These are phyloP conservation scores for Mortierella claussenii DNA, from an alignment of 192 early-diverging fungal genomes.

Conservation along the genomic window DNA sequence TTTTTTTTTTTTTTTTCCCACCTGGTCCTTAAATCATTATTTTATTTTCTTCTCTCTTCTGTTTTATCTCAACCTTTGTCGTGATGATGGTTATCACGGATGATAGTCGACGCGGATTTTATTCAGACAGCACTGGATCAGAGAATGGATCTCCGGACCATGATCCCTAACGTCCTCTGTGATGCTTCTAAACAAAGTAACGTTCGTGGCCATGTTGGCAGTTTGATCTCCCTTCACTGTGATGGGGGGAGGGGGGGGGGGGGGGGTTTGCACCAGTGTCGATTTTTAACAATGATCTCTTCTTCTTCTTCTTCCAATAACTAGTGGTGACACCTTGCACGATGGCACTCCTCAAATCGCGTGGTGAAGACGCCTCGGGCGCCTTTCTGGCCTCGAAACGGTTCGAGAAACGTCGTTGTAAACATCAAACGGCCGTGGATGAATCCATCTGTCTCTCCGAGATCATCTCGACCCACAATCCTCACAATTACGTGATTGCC, in stretches of 20 bases:
- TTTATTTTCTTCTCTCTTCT: too few species aligned
- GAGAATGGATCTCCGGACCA: conserved; percentile 69
- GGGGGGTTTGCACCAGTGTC: too few species aligned
- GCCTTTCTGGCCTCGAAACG: conserved; percentile 69
- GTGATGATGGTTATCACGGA: too few species aligned
- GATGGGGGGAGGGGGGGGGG: too few species aligned
- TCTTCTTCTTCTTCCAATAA: conserved; percentile 13
- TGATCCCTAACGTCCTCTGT: conserved; percentile 71
- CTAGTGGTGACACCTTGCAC: conserved; percentile 78
- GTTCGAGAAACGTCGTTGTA: conserved; percentile 86
- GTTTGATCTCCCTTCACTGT: too few species aligned
- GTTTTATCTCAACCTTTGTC: too few species aligned
- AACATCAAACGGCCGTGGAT: conserved; percentile 72
- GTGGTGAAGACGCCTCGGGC: conserved; percentile 67
- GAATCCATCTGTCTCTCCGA: conserved; percentile 77
- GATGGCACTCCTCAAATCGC: conserved; percentile 73
- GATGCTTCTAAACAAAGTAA: conserved; percentile 76
- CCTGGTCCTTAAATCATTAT: too few species aligned
- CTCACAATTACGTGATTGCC: conserved; percentile 88
- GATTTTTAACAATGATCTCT: too few species aligned
- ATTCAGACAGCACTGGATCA: conserved; percentile 71
- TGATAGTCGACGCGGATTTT: conserved; percentile 87
- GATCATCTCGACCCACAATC: conserved; percentile 79
- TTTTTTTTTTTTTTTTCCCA: too few species aligned
- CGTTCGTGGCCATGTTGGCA: too few species aligned